phyloP scores from a whole-genome alignment of 208 protist species.

The Phytomonas sp. region DNA sequence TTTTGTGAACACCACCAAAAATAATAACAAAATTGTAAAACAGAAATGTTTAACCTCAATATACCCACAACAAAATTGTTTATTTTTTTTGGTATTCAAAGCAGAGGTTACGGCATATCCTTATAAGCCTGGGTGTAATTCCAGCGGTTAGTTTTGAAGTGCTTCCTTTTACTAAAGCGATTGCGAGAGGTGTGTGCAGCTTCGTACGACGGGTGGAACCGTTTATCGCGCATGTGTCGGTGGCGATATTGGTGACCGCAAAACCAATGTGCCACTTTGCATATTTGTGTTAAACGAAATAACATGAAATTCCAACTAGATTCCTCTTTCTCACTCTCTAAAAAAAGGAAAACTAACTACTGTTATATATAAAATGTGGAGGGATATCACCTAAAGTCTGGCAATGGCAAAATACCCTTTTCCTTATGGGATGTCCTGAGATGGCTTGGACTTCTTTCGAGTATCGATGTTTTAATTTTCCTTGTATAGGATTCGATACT shows the following conservation, averaged over 20 bases:
- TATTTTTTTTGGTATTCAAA: neutral
- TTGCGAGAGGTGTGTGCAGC: conserved; percentile 66
- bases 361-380: neutral
- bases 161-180: conserved; percentile 66
- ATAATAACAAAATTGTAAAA: neutral
- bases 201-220: conserved; percentile 76
- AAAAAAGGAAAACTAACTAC: no score
- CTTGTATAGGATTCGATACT: neutral
- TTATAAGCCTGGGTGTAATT: conserved; percentile 89
- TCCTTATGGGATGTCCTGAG: neutral
- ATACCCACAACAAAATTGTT: neutral
- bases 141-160: conserved; percentile 89
- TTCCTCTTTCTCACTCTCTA: no score
- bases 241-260: conserved; percentile 79
- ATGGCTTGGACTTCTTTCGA: neutral
- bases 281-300: conserved; percentile 41
- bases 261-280: conserved; percentile 80
- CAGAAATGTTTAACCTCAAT: conserved; percentile 6
- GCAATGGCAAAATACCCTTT: neutral
- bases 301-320: neutral
- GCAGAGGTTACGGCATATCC: conserved; percentile 66
- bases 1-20: neutral
- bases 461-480: neutral
- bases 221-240: conserved; percentile 86
- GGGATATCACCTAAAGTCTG: neutral